These are phyloP conservation scores for Fremontodendron californicum DNA, from an alignment of 345 rosid species.

Conservation along the genomic window DNA sequence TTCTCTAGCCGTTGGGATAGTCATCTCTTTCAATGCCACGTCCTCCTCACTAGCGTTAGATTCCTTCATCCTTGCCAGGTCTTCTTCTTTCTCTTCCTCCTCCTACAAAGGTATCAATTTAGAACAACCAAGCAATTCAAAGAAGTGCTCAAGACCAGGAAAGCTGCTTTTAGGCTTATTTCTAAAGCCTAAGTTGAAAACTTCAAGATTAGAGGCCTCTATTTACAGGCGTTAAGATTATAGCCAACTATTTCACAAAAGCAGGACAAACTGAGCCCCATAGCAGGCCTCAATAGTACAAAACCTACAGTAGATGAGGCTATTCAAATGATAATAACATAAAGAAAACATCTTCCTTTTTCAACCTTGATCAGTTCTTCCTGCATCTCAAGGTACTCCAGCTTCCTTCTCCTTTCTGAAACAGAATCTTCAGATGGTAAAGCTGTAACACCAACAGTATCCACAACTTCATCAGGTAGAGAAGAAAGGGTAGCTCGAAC, in stretches of 20 bases:
- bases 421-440: conserved; percentile 92
- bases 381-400: conserved; percentile 92
- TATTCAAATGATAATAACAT: background rate
- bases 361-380: conserved; percentile 86
- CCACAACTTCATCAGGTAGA: conserved; percentile 95
- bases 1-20: conserved; percentile 50
- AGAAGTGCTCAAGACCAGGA: background rate
- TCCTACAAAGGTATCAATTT: conserved; percentile 40
- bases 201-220: background rate
- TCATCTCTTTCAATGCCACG: conserved; percentile 79
- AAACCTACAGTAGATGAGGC: background rate
- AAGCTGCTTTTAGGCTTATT: background rate
- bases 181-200: background rate
- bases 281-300: background rate
- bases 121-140: conserved; percentile 6
- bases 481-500: conserved; percentile 90
- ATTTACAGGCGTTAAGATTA: background rate
- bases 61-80: conserved; percentile 57
- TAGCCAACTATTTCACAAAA: background rate
- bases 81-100: conserved; percentile 84
- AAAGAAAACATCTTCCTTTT: conserved; percentile 12
- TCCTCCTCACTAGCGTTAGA: conserved; percentile 53
- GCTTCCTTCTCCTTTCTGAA: conserved; percentile 84
- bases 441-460: conserved; percentile 77
- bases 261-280: background rate